Conservation (phyloP, 495 filamentous ascomycete species). For the Aspergillus sparsus region DNA sequence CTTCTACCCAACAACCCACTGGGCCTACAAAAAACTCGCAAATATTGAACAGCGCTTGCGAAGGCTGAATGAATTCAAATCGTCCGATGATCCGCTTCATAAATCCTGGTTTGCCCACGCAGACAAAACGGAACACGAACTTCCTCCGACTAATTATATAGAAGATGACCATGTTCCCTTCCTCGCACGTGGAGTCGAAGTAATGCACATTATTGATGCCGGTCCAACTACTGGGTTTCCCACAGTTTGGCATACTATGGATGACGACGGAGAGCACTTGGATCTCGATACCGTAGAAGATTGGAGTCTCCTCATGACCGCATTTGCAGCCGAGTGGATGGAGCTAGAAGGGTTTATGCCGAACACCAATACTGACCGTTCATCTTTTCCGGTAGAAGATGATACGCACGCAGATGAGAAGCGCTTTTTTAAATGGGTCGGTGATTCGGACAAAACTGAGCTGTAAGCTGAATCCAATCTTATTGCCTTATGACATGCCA, state of each 20-base stretch:
- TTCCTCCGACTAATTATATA: conserved; percentile 53
- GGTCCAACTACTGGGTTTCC: conserved; percentile 63
- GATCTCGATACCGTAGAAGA: conserved; percentile 83
- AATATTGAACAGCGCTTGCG: conserved; percentile 70
- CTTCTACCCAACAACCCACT: conserved; percentile 86
- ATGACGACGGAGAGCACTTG: conserved; percentile 84
- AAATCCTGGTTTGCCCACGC: conserved; percentile 53
- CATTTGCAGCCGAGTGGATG: conserved; percentile 92
- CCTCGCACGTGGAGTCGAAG: conserved; percentile 76
- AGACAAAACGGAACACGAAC: conserved; percentile 52
- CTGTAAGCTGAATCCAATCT: conserved; percentile 43
- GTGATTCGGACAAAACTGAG: conserved; percentile 34
- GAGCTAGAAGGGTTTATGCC: conserved; percentile 74
- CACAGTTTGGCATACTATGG: conserved; percentile 77
- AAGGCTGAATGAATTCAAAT: conserved; percentile 52
- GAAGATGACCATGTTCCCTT: conserved; percentile 93
- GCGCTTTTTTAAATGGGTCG: conserved; percentile 10
- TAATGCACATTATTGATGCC: conserved; percentile 82
- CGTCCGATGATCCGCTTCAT: conserved; percentile 31
- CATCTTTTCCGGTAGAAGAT: background rate
- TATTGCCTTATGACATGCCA: conserved; percentile 13
- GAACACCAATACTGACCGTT: conserved; percentile 3
- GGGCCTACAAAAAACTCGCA: conserved; percentile 80
- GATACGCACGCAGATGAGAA: conserved; percentile 12
- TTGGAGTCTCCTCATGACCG: conserved; percentile 79